A percentile compares a stretch with the other conserved stretches of the same genome.
These are phyloP conservation scores for Puccinia coronata DNA, from an alignment of 1,284 basidiomycete genomes.

Conservation along the genomic window DNA sequence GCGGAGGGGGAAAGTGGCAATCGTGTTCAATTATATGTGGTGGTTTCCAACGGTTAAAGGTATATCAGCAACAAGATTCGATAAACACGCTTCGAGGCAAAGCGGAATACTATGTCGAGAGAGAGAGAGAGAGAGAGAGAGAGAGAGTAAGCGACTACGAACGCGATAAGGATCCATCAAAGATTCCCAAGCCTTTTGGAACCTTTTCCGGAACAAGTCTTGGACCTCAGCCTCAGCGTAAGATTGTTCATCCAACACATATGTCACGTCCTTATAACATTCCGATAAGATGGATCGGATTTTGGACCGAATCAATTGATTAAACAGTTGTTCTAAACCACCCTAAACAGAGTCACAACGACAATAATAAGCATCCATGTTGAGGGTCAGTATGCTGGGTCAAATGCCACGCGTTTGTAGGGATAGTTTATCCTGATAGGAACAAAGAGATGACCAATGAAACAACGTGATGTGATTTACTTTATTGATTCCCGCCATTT, in stretches of 20 bases:
- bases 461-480: slow-evolving; percentile 61
- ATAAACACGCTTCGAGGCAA: too few species aligned
- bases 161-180: slow-evolving; percentile 83
- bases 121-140: too few species aligned
- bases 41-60: background rate
- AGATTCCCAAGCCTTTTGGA: slow-evolving; percentile 77
- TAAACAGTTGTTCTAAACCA: slow-evolving; percentile 90
- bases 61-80: too few species aligned
- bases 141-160: background rate
- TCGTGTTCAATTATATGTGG: background rate
- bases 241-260: slow-evolving; percentile 81
- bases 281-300: slow-evolving; percentile 80
- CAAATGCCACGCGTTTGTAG: too few species aligned
- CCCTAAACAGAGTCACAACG: slow-evolving; percentile 62
- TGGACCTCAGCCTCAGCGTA: slow-evolving; percentile 81
- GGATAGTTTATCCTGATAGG: too few species aligned
- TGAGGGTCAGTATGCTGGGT: too few species aligned
- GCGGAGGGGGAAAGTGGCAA: background rate
- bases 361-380: too few species aligned
- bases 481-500: slow-evolving; percentile 71
- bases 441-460: background rate
- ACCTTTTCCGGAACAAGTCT: slow-evolving; percentile 82
- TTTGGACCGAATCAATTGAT: slow-evolving; percentile 81
- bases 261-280: slow-evolving; percentile 83
- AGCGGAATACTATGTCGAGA: too few species aligned